Percentiles rank a stretch among this genome's conserved stretches.
phyloP scores from a whole-genome alignment of 352 stramenopile genomes.

The Elongisporangium anandrum region DNA sequence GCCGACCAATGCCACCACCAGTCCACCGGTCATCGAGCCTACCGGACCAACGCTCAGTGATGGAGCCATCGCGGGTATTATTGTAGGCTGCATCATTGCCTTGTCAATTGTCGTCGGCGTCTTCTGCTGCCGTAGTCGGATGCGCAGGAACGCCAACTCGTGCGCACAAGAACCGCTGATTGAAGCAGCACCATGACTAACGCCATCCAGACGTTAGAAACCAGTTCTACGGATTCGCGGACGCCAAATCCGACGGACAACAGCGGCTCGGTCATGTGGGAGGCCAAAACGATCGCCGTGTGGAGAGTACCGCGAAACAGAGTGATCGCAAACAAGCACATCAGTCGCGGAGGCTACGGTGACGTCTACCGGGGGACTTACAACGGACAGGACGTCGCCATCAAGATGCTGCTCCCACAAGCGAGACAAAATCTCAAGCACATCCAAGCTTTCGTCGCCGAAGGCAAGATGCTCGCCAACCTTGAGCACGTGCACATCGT shows the following conservation, averaged over 20 bases:
- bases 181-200: not conserved
- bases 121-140: constrained; percentile 1
- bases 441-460: constrained; percentile 15
- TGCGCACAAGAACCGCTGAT: not conserved
- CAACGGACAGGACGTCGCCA: constrained; percentile 16
- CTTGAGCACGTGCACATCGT: constrained; percentile 39
- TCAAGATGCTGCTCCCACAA: constrained; percentile 22
- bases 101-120: constrained; percentile 5
- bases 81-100: constrained; percentile 2
- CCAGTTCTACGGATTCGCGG: constrained; percentile 6
- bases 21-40: too few species aligned
- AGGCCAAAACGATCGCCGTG: constrained; percentile 21
- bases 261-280: constrained; percentile 12
- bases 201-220: constrained; percentile 1
- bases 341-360: constrained; percentile 20
- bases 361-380: constrained; percentile 22
- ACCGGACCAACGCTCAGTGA: too few species aligned
- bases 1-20: too few species aligned
- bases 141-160: not conserved
- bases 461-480: constrained; percentile 26
- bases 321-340: constrained; percentile 13
- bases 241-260: constrained; percentile 1
- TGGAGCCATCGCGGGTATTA: constrained; percentile 11
- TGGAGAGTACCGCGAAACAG: constrained; percentile 24
- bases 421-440: constrained; percentile 6